Base-by-base conservation (phyloP, 805 yeast genomes). In the Zygotorulaspora danielsina region DNA sequence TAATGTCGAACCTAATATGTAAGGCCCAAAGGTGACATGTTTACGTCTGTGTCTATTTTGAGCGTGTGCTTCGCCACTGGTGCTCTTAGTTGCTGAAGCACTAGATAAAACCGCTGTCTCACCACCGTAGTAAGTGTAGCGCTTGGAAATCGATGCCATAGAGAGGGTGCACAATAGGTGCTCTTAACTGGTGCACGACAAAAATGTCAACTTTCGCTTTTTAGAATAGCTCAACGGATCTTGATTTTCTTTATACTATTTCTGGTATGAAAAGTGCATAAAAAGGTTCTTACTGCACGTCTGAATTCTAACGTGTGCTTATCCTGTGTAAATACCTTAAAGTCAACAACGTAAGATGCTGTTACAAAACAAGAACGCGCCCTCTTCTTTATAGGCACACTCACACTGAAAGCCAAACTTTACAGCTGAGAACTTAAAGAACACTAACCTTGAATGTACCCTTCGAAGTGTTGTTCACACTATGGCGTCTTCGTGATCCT, bases 21-120 rank as follows among this genome's bases (percentile, higher is more conserved):
- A 93, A 10, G 85, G 79, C 18, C 98, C 98, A 59, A 93, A 89
- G 27, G 95, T 74, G 15, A 83, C 81, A 57, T 83, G 88, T 47
- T 83, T 70, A 46, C 75, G 78, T 3, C 65, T 46, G 9, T 32
- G 33, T 19, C 40, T 44, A 17, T 32, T 31, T 18, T 20, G 41
- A 10, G 34, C 34, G 13, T 22, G 19, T 12, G 22, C 21, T 31
- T 11, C 25, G 24, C 37, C 36, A 34, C 36, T 30, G 22, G 26
- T 13, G 17, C 24, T 26, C 6, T 32, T 34, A 25, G 39, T 39
- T 21, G 42, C 31, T 25, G 30, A 32, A 22, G 16, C 19, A 32
- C 38, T 25, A 29, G 27, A 18, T 15, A 36, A 26, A 9, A 44
- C 42, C 15, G 33, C 21, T 15, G 39, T 36, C 16, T 44, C 50